A percentile compares a stretch with the other conserved stretches of the same genome.
phyloP scores from a whole-genome alignment of 2,329 filamentous ascomycete genomes.

The Elsinoe ampelina region DNA sequence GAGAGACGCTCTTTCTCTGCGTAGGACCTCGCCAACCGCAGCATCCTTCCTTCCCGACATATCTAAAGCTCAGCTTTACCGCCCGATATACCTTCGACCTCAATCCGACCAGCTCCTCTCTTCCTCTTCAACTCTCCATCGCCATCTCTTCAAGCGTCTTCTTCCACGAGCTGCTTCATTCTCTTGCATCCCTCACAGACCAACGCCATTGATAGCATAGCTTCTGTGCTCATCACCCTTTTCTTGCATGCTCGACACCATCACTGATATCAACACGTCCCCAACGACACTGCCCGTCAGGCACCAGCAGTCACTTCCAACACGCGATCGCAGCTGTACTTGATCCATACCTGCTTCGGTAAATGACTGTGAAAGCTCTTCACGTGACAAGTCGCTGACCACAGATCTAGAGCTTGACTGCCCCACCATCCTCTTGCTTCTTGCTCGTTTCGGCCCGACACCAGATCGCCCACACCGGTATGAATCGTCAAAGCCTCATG shows the following conservation, averaged over 20 bases:
- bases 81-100: conserved; percentile 2
- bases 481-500: neutral
- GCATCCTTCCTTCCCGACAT: conserved; percentile 12
- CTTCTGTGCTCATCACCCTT: conserved; percentile 27
- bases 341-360: neutral
- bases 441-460: neutral
- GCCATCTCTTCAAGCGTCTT: conserved; percentile 20
- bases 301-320: conserved; percentile 20
- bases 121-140: conserved; percentile 18
- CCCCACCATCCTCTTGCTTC: neutral
- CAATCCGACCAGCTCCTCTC: conserved; percentile 14
- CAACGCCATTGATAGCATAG: conserved; percentile 26
- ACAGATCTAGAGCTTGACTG: neutral
- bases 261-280: conserved; percentile 19
- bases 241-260: conserved; percentile 23
- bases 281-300: conserved; percentile 17
- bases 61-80: neutral
- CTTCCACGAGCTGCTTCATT: conserved; percentile 28
- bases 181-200: conserved; percentile 28
- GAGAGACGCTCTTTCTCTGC: neutral
- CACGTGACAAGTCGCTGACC: neutral
- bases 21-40: neutral
- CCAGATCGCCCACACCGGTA: neutral
- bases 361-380: neutral
- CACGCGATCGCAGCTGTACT: neutral